A percentile compares a stretch with the other conserved stretches of the same genome.
These are phyloP conservation scores for Croton setiger DNA, from an alignment of 441 rosid species.

Conservation along the genomic window DNA sequence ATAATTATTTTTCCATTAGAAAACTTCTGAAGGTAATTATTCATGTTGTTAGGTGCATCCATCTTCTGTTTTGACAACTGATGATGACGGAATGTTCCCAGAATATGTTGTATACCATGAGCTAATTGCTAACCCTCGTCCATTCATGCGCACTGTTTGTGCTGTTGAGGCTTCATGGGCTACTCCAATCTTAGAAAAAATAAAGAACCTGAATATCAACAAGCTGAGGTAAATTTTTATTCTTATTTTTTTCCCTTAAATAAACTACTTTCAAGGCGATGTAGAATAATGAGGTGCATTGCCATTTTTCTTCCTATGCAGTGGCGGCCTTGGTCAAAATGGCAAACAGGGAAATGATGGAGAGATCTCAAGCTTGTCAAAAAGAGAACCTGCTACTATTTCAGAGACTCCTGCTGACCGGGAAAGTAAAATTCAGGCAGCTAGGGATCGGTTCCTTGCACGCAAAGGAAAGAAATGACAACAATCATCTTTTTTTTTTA, in stretches of 20 bases:
- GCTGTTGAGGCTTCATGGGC: conserved; percentile 75
- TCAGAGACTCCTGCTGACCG: conserved; percentile 36
- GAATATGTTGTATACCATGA: conserved; percentile 84
- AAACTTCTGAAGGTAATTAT: conserved; percentile 4
- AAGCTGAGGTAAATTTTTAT: conserved; percentile 59
- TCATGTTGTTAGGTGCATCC: conserved; percentile 73
- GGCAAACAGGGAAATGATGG: conserved; percentile 34
- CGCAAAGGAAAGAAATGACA: conserved; percentile 65
- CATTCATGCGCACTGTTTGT: conserved; percentile 82
- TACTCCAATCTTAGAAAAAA: conserved; percentile 58
- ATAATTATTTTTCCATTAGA: not conserved
- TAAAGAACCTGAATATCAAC: conserved; percentile 52
- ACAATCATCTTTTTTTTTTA: not conserved
- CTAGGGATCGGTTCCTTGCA: conserved; percentile 84
- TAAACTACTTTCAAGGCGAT: not conserved
- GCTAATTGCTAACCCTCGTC: conserved; percentile 73
- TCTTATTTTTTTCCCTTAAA: too few relatives aligned
- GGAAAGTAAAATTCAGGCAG: conserved; percentile 68
- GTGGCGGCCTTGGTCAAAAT: conserved; percentile 54
- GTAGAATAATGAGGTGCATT: not conserved
- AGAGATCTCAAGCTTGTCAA: conserved; percentile 29
- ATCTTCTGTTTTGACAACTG: conserved; percentile 64
- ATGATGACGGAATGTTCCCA: conserved; percentile 69
- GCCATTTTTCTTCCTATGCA: conserved; percentile 29
- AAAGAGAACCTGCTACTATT: conserved; percentile 22